Percentiles rank a stretch among this genome's conserved stretches.
Conservation (phyloP, 2,329 filamentous ascomycete genomes). For the Trichothecium sympodiale region DNA sequence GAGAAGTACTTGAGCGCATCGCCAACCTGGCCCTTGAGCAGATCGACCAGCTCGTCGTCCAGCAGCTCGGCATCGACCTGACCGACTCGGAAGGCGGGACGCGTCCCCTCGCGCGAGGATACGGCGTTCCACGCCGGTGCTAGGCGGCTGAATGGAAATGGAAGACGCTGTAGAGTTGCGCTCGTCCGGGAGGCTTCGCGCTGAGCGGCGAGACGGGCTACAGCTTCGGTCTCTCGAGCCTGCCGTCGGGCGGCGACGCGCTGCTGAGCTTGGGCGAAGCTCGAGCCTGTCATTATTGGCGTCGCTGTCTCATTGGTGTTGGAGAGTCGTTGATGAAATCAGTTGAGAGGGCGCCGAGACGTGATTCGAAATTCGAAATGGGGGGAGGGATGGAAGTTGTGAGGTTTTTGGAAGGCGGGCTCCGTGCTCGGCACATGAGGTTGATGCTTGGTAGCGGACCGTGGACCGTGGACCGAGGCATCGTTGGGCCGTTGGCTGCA, state of each 20-base stretch:
- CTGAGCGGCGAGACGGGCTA: slow-evolving; percentile 38
- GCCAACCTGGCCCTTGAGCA: slow-evolving; percentile 75
- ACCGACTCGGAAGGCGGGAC: slow-evolving; percentile 82
- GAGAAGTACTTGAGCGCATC: slow-evolving; percentile 83
- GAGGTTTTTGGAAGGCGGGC: background rate
- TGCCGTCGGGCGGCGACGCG: slow-evolving; percentile 73
- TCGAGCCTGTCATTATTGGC: slow-evolving; percentile 38
- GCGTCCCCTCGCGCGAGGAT: slow-evolving; percentile 64
- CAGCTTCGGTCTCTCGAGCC: slow-evolving; percentile 58
- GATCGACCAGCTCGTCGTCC: slow-evolving; percentile 81
- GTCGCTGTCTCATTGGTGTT: slow-evolving; percentile 1
- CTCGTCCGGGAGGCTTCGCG: slow-evolving; percentile 42
- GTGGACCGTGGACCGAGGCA: too few relatives aligned
- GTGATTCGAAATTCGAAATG: background rate
- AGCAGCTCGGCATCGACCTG: slow-evolving; percentile 93
- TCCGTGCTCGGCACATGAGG: slow-evolving; percentile 2
- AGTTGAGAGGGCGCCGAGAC: background rate
- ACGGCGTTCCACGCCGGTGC: slow-evolving; percentile 58
- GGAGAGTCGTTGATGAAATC: background rate
- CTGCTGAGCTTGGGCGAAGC: slow-evolving; percentile 82
- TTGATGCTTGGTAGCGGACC: too few relatives aligned
- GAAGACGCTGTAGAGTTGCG: slow-evolving; percentile 44
- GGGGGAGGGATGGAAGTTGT: too few relatives aligned
- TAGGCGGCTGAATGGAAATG: slow-evolving; percentile 51
- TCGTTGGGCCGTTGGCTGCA: too few relatives aligned